phyloP scores from a whole-genome alignment of 768 basidiomycete genomes.

The Lactifluus piperatus region DNA sequence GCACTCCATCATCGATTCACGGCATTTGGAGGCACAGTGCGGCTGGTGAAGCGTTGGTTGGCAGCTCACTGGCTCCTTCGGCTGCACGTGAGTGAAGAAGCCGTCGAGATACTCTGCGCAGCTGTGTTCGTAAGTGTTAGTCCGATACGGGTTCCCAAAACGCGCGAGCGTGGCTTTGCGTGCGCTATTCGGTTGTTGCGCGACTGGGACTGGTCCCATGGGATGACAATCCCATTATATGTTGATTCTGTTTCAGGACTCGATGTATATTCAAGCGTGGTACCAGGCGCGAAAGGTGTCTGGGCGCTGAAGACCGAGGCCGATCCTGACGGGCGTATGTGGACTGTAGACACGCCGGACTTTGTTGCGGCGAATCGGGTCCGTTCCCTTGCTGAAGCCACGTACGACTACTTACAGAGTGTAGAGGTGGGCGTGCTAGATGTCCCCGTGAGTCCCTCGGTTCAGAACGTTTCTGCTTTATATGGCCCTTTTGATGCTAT shows the following conservation, averaged over 20 bases:
- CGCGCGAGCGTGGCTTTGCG: conserved; percentile 76
- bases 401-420: conserved; percentile 48
- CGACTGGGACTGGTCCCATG: conserved; percentile 78
- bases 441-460: conserved; percentile 38
- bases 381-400: conserved; percentile 64
- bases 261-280: conserved; percentile 23
- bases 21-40: conserved; percentile 76
- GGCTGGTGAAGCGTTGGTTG: conserved; percentile 90
- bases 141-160: conserved; percentile 45
- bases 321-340: conserved; percentile 65
- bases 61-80: conserved; percentile 81
- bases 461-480: conserved; percentile 26
- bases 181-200: conserved; percentile 61
- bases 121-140: conserved; percentile 59
- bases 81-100: conserved; percentile 65
- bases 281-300: conserved; percentile 40
- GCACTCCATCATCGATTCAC: conserved; percentile 70
- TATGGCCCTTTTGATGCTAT: not conserved
- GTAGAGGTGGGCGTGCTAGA: conserved; percentile 43
- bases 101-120: conserved; percentile 80
- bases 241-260: conserved; percentile 27
- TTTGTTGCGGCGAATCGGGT: conserved; percentile 67
- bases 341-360: conserved; percentile 64
- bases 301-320: conserved; percentile 77
- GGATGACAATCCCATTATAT: conserved; percentile 69